A percentile compares a stretch with the other conserved stretches of the same genome.
These are phyloP conservation scores for Microbotryum saponariae DNA, from an alignment of 1,284 basidiomycete species.

Conservation along the genomic window DNA sequence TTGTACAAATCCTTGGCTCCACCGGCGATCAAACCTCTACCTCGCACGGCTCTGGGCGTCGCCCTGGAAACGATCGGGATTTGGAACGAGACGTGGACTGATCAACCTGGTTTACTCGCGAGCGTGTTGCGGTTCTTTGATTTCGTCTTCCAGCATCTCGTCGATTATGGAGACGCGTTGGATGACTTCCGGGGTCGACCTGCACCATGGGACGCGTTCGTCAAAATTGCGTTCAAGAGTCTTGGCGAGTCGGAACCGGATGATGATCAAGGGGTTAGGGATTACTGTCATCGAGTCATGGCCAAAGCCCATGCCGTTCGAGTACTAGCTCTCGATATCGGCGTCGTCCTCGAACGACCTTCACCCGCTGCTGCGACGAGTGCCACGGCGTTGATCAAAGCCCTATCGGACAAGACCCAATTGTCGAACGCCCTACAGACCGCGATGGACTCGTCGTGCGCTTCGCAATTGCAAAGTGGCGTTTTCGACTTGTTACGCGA, in stretches of 20 bases:
- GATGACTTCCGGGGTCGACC: conserved; percentile 52
- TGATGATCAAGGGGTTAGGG: conserved; percentile 44
- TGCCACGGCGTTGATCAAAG: conserved; percentile 40
- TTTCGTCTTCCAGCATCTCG: conserved; percentile 70
- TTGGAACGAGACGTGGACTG: conserved; percentile 66
- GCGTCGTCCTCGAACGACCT: conserved; percentile 47
- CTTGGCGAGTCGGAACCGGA: conserved; percentile 56
- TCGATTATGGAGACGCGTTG: conserved; percentile 61
- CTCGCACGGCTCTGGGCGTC: conserved; percentile 38
- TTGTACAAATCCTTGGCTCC: conserved; percentile 9
- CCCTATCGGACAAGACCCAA: conserved; percentile 55
- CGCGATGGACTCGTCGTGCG: conserved; percentile 59
- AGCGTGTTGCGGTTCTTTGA: conserved; percentile 70
- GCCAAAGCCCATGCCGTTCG: conserved; percentile 67
- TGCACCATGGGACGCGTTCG: conserved; percentile 59
- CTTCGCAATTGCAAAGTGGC: conserved; percentile 58
- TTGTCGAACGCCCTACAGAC: conserved; percentile 53
- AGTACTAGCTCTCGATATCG: conserved; percentile 47
- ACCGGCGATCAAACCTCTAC: conserved; percentile 28
- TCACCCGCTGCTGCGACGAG: conserved; percentile 53
- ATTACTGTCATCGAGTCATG: conserved; percentile 56
- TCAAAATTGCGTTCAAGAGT: conserved; percentile 55
- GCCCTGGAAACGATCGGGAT: conserved; percentile 58
- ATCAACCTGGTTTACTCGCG: conserved; percentile 66
- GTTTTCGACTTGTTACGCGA: conserved; percentile 40